Evolutionary conservation across 495 filamentous ascomycete species (phyloP).

Genomic region (Neurospora discreta): DNA sequence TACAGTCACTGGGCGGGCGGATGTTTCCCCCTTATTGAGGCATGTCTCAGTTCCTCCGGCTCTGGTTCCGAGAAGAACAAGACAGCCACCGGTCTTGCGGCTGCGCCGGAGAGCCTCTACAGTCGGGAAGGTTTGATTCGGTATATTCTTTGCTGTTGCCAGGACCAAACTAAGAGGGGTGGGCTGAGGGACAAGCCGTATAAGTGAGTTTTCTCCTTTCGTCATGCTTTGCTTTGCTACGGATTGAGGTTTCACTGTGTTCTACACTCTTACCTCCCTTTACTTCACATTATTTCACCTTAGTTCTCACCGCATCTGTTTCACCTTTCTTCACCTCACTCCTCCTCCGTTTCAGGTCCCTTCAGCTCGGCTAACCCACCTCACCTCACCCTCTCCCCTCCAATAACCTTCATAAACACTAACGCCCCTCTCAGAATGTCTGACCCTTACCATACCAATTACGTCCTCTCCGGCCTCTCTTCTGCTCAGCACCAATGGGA

Average conservation of each 20-base stretch:
- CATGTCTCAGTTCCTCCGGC: constrained; percentile 41
- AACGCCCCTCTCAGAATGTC: constrained; percentile 39
- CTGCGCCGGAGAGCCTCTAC: constrained; percentile 44
- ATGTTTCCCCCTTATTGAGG: constrained; percentile 85
- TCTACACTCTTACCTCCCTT: neutral
- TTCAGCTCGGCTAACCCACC: neutral
- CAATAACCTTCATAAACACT: neutral
- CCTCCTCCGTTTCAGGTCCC: neutral
- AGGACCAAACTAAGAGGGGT: constrained; percentile 53
- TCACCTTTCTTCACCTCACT: neutral
- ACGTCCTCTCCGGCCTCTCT: constrained; percentile 78
- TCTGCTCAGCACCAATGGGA: constrained; percentile 66
- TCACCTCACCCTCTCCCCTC: constrained; percentile 1
- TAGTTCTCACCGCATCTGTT: neutral
- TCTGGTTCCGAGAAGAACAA: constrained; percentile 2
- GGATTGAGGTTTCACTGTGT: neutral
- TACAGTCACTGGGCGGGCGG: constrained; percentile 96
- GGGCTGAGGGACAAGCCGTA: constrained; percentile 90
- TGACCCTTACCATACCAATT: constrained; percentile 88
- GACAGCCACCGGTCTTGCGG: constrained; percentile 4
- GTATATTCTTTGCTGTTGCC: constrained; percentile 84
- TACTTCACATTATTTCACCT: neutral
- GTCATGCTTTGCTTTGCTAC: neutral
- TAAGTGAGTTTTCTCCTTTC: constrained; percentile 48
- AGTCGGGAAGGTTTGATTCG: constrained; percentile 72